Base-by-base conservation (phyloP, 148 eudicot genomes). In the Hydrangea macrophylla region DNA sequence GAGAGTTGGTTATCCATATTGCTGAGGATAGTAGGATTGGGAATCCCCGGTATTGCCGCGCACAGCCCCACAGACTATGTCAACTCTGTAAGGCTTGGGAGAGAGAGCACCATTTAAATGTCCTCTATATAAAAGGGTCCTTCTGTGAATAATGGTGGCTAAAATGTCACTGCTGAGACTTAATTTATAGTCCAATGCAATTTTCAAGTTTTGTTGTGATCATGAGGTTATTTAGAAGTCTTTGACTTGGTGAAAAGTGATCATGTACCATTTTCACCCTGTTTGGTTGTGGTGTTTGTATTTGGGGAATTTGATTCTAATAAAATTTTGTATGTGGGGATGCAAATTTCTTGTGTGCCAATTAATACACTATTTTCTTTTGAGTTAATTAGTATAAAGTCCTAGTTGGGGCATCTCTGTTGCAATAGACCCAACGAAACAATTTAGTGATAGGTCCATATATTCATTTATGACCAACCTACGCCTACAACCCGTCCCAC, bases 21-120 rank as follows among this genome's bases (percentile, higher is more conserved):
- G 55, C 69, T 84, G 7, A 70, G 94, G 73, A 9, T 75, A 4
- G 44, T 79, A 1, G 97, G 97, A 64, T 64, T 91, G 44, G 66
- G 56, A 11, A 11, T 83, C 28, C 97, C 97, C 0, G 97, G 97
- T 63, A 31, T 91, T 22, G 74, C 97, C 39, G 97, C 85, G 59
- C 97, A 91, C 70, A 80, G 86, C 72, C 94, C 94, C 0, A 76
- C 80, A 22, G 82, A 91, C 67, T 91, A 91, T 73, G 76, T 86
- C 32, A 91, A 88, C 77, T 91, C 90, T 33, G 61, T 88, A 62
- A 81, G 90, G 70, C 83, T 90, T 32, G 93, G 96, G 62, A 73
- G 65, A 35, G 64, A 69, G 26, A 67, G 65, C 6, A 25, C 63
- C 33, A 51, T 61, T 30, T 60, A 62, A 15, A 75, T 81, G 81